Evolutionary conservation across 2,329 filamentous ascomycete genomes (phyloP).

Genomic region (Fusarium circinatum): DNA sequence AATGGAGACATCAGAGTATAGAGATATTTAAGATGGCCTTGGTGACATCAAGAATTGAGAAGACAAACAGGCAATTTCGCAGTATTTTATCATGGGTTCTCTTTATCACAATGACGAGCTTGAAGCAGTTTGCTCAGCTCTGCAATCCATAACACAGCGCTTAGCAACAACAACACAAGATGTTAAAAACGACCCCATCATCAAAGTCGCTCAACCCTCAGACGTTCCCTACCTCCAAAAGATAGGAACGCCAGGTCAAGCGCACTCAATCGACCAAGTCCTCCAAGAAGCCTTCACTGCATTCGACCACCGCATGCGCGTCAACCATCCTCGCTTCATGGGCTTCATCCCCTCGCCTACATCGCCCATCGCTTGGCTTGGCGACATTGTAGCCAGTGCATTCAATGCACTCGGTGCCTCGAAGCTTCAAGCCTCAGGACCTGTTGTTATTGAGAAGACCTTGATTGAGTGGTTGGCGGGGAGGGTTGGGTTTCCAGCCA

Average conservation of each 20-base stretch:
- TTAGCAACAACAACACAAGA: slow-evolving; percentile 13
- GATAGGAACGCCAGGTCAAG: slow-evolving; percentile 15
- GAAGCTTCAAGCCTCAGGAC: slow-evolving; percentile 35
- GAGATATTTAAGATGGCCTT: neutral
- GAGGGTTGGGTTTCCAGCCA: slow-evolving; percentile 22
- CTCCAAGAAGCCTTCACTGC: slow-evolving; percentile 15
- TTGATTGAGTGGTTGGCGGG: slow-evolving; percentile 39
- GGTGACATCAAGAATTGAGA: neutral
- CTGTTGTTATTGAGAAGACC: slow-evolving; percentile 39
- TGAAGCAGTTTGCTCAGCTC: slow-evolving; percentile 4
- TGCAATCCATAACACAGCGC: slow-evolving; percentile 4
- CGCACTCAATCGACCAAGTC: slow-evolving; percentile 18
- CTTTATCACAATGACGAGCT: slow-evolving; percentile 5
- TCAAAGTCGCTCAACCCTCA: slow-evolving; percentile 21
- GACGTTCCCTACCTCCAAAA: slow-evolving; percentile 15
- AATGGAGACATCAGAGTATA: neutral
- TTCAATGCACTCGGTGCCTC: slow-evolving; percentile 37
- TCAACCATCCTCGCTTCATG: slow-evolving; percentile 31
- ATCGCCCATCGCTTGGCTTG: slow-evolving; percentile 38
- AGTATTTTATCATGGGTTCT: neutral
- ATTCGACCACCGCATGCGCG: slow-evolving; percentile 25
- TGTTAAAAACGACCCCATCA: slow-evolving; percentile 14
- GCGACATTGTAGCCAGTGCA: slow-evolving; percentile 30
- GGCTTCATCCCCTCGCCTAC: slow-evolving; percentile 40
- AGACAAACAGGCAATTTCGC: neutral